Evolutionary conservation across 176 grass and related monocot genomes (phyloP), one percentile per base, ranked within the genome.

Genomic region (Carex kokanica): DNA sequence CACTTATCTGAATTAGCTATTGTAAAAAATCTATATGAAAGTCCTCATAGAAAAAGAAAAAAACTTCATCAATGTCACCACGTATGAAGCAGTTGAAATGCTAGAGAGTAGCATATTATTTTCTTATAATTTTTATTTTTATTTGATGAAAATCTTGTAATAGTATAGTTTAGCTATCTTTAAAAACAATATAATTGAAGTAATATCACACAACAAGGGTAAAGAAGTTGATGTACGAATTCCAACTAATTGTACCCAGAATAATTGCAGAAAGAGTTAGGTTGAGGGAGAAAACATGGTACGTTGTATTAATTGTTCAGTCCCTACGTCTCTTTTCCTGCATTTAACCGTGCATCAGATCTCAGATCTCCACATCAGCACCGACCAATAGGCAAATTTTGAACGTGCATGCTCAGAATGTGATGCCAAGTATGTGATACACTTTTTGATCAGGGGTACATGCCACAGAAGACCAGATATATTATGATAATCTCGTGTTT

Each of bases 321-420:
- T 54, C 73, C 73, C 51, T 78, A 56, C 73, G 32, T 4, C 24
- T 56, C 49, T 56, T 78, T 78, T 25, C 73, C 41, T 56, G 73
- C 73, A 78, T 78, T 56, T 32, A 56, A 31, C 32, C 55, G 14
- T 78, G 47, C 51, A 10, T 78, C 73, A 56, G 73, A 15, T 78
- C 51, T 78, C 73, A 56, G 73, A 15, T 78, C 51, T 51, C 3
- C 70, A 23, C 40, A 11, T 72, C 38, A 47, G 18, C 7, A 72
- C 6, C 20, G 18, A 20, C 24, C 59, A 17, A 17, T 5, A n/a
- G 16, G 17, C 36, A 17, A n/a, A 58, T 18, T 17, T 27, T 12
- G 11, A 64, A 64, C 61, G 24, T 7, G 11, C 0, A 59, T 17
- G 15, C 55, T 56, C 54, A 17, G 54, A 5, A 56, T 16, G 31